These are phyloP conservation scores for Brassica rapa DNA, from an alignment of 345 rosid genomes.

Conservation along the genomic window DNA sequence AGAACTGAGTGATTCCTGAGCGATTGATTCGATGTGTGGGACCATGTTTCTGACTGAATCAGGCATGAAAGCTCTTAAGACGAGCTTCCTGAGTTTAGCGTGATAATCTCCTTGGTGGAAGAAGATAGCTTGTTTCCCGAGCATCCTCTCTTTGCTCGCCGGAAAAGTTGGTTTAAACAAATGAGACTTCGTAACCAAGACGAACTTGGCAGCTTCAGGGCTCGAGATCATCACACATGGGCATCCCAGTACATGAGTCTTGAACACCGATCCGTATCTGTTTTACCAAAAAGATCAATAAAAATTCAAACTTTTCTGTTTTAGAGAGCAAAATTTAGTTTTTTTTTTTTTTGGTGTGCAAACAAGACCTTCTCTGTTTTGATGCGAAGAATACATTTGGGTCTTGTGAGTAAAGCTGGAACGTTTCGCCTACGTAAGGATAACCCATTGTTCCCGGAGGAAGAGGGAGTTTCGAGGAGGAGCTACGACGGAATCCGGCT, in stretches of 20 bases:
- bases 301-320: slow-evolving; percentile 16
- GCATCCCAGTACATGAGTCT: slow-evolving; percentile 85
- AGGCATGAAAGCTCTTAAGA: slow-evolving; percentile 63
- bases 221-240: slow-evolving; percentile 92
- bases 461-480: slow-evolving; percentile 52
- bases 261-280: slow-evolving; percentile 93
- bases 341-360: not conserved
- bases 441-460: slow-evolving; percentile 90
- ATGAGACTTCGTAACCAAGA: slow-evolving; percentile 66
- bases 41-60: slow-evolving; percentile 59
- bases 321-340: not conserved
- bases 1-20: slow-evolving; percentile 51
- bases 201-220: slow-evolving; percentile 84
- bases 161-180: slow-evolving; percentile 94
- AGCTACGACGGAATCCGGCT: slow-evolving; percentile 27
- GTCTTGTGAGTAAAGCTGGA: slow-evolving; percentile 87
- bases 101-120: slow-evolving; percentile 91
- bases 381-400: slow-evolving; percentile 80
- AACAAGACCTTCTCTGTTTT: slow-evolving; percentile 56
- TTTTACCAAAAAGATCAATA: not conserved
- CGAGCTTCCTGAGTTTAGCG: slow-evolving; percentile 62
- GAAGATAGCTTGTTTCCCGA: slow-evolving; percentile 83
- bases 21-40: slow-evolving; percentile 54
- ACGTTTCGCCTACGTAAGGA: slow-evolving; percentile 86
- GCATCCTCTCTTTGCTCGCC: slow-evolving; percentile 77